Conservation (phyloP, 352 stramenopile species). For the Pythium grandisporangium region DNA sequence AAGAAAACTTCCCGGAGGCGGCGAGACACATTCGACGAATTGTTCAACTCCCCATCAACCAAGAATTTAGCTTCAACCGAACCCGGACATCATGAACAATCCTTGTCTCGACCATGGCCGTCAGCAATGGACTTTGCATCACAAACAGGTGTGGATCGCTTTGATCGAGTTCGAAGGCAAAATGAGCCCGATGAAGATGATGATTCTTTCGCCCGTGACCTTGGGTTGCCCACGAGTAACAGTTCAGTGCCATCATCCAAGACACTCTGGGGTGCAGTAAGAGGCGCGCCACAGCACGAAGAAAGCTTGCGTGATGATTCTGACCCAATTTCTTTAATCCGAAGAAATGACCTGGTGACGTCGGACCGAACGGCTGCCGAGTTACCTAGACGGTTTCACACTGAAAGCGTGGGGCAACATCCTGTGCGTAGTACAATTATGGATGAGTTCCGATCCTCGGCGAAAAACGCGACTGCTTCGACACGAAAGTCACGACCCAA, state of each 20-base stretch:
- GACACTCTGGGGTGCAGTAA: conserved; percentile 9
- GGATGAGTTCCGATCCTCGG: conserved; percentile 21
- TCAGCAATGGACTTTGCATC: not conserved
- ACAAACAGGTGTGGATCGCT: conserved; percentile 34
- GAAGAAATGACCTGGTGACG: not conserved
- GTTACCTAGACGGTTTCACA: not conserved
- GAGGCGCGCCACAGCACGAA: too few relatives aligned
- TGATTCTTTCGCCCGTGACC: conserved; percentile 2
- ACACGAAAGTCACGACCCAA: too few relatives aligned
- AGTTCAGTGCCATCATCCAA: not conserved
- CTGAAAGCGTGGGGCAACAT: not conserved
- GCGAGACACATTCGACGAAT: conserved; percentile 63
- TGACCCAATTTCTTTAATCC: too few relatives aligned
- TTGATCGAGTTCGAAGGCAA: conserved; percentile 26
- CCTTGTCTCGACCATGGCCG: not conserved
- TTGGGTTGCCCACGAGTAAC: not conserved
- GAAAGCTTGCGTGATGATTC: too few relatives aligned
- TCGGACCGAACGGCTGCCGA: not conserved
- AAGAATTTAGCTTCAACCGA: not conserved
- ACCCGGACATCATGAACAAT: not conserved
- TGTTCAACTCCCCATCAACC: conserved; percentile 57
- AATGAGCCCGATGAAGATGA: conserved; percentile 21
- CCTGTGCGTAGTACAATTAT: conserved; percentile 35
- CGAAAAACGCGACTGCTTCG: too few relatives aligned
- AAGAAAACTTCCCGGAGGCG: conserved; percentile 14